Evolutionary conservation across 1,284 basidiomycete species (phyloP).

Genomic region (Rhodotorula sp.): DNA sequence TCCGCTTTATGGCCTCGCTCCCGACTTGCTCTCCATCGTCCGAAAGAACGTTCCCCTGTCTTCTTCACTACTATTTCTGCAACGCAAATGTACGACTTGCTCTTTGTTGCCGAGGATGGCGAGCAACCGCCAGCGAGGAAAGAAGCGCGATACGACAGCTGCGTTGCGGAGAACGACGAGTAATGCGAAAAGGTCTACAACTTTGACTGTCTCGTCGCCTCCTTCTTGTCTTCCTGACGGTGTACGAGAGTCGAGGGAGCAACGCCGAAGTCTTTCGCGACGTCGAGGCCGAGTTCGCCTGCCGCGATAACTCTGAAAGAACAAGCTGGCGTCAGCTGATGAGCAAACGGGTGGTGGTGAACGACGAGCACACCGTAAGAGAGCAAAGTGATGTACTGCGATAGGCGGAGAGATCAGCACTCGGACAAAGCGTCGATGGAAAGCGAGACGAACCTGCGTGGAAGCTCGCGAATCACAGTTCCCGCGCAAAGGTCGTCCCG

Average conservation of each 20-base stretch:
- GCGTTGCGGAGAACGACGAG: too few relatives aligned
- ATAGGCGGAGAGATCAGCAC: constrained; percentile 54
- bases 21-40: too few relatives aligned
- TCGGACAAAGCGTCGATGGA: constrained; percentile 52
- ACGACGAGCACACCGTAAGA: constrained; percentile 26
- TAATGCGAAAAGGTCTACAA: neutral
- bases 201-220: neutral
- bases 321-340: neutral
- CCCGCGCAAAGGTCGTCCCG: constrained; percentile 72
- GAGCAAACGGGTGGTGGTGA: too few relatives aligned
- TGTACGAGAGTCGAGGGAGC: constrained; percentile 40
- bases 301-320: constrained; percentile 28
- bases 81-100: too few relatives aligned
- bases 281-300: constrained; percentile 33
- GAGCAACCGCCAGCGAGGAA: too few relatives aligned
- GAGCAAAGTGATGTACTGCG: constrained; percentile 47
- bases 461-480: constrained; percentile 82
- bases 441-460: constrained; percentile 80
- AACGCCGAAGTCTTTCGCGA: constrained; percentile 41
- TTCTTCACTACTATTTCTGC: too few relatives aligned
- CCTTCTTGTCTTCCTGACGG: constrained; percentile 6
- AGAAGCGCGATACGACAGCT: too few relatives aligned
- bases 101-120: too few relatives aligned
- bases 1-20: too few relatives aligned
- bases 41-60: too few relatives aligned